Evolutionary conservation across 495 filamentous ascomycete genomes (phyloP).

Genomic region (Daldinia caldariorum): DNA sequence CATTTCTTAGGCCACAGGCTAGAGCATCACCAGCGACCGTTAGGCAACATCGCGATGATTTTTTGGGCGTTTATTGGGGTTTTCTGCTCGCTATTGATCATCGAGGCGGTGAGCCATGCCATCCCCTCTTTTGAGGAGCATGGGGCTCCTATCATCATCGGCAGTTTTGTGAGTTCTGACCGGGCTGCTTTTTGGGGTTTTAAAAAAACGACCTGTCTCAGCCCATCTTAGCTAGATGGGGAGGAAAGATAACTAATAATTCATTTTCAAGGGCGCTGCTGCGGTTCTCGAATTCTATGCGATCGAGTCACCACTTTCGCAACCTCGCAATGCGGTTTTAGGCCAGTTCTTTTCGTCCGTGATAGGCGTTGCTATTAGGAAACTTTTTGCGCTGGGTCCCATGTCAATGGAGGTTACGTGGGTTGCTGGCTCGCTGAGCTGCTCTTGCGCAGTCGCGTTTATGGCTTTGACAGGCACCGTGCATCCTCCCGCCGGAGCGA

Average conservation of each 20-base stretch:
- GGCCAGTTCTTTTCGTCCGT: conserved; percentile 75
- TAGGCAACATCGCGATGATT: conserved; percentile 62
- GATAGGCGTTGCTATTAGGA: conserved; percentile 72
- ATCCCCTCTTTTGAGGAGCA: conserved; percentile 50
- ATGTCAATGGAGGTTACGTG: conserved; percentile 67
- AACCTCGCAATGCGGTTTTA: conserved; percentile 79
- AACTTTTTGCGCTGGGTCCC: conserved; percentile 72
- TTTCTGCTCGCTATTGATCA: conserved; percentile 53
- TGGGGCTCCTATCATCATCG: conserved; percentile 61
- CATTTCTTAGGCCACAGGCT: conserved; percentile 64
- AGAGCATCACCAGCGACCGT: conserved; percentile 40
- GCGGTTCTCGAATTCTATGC: conserved; percentile 78
- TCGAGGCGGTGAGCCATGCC: conserved; percentile 55
- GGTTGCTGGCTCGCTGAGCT: conserved; percentile 75
- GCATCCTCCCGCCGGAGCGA: conserved; percentile 90
- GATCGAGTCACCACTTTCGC: conserved; percentile 83
- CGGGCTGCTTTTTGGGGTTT: neutral
- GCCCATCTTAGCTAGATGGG: neutral
- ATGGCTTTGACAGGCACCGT: conserved; percentile 84
- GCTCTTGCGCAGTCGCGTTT: conserved; percentile 70
- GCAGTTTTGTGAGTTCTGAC: conserved; percentile 58
- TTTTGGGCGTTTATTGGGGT: conserved; percentile 65
- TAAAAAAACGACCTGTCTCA: neutral
- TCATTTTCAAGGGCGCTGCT: conserved; percentile 66
- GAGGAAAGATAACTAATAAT: conserved; percentile 10